A percentile compares a stretch with the other conserved stretches of the same genome.
Evolutionary conservation across 1,139 yeast species (phyloP).

Genomic region (Nakaseomyces glabratus): DNA sequence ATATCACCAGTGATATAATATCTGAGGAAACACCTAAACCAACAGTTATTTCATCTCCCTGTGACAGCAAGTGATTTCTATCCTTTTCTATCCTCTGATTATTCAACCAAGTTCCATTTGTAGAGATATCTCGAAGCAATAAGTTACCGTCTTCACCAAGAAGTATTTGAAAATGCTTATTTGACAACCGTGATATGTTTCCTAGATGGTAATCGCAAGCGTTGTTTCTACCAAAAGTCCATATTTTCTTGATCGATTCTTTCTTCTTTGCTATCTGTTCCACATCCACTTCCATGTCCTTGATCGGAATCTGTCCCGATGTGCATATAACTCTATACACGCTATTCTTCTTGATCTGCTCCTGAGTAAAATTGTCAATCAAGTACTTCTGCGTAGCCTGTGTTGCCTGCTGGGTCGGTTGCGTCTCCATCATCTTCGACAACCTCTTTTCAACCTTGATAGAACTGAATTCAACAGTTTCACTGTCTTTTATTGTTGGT

Average conservation of each 20-base stretch:
- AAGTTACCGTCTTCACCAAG: conserved; percentile 43
- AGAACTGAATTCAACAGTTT: too few species aligned
- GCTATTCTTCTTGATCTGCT: conserved; percentile 36
- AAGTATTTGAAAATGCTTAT: conserved; percentile 70
- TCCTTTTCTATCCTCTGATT: conserved; percentile 63
- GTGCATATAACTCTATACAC: conserved; percentile 58
- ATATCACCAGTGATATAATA: conserved; percentile 63
- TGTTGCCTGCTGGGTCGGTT: conserved; percentile 62
- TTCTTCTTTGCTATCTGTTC: conserved; percentile 26
- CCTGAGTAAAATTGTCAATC: conserved; percentile 34
- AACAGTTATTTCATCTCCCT: conserved; percentile 86
- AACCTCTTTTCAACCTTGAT: too few species aligned
- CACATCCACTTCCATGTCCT: conserved; percentile 36
- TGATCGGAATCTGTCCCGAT: conserved; percentile 46
- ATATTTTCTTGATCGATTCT: conserved; percentile 36
- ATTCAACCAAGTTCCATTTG: conserved; percentile 88
- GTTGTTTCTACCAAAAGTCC: conserved; percentile 72
- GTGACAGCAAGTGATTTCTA: conserved; percentile 73
- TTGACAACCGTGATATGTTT: conserved; percentile 62
- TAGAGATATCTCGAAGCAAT: conserved; percentile 63
- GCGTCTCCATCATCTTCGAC: conserved; percentile 26
- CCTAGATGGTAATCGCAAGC: conserved; percentile 56
- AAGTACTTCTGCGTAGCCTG: conserved; percentile 40
- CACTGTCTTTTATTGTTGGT: too few species aligned
- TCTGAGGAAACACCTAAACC: conserved; percentile 83